These are phyloP conservation scores for Phaseolus lunatus DNA, from an alignment of 306 rosid genomes.

Conservation along the genomic window DNA sequence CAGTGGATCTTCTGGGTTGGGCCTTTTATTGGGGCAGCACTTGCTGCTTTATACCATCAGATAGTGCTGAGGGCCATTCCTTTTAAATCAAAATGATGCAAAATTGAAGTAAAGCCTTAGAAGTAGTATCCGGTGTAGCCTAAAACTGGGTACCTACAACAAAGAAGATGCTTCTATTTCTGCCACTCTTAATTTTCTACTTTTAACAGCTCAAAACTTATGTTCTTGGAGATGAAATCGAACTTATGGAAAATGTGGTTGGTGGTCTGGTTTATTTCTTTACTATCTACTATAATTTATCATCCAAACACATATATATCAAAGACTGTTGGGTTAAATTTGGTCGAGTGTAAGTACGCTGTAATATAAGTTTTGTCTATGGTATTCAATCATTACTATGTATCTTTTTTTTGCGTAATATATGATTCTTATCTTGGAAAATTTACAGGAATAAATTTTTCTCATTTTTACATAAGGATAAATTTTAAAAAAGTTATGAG, in stretches of 20 bases:
- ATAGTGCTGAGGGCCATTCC: constrained; percentile 40
- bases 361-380: background rate
- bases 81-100: constrained; percentile 33
- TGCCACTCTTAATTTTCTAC: background rate
- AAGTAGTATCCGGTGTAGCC: background rate
- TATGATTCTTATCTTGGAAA: too few species aligned
- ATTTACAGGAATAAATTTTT: too few species aligned
- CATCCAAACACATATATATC: background rate
- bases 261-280: background rate
- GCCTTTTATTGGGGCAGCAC: constrained; percentile 40
- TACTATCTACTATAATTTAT: background rate
- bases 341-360: background rate
- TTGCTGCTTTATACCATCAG: constrained; percentile 40
- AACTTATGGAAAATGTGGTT: constrained; percentile 18
- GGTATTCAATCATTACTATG: background rate
- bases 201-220: background rate
- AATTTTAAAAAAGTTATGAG: too few species aligned
- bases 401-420: background rate
- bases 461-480: too few species aligned
- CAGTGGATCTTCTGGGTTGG: constrained; percentile 41
- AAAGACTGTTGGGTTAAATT: background rate
- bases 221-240: background rate
- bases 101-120: background rate
- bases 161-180: background rate
- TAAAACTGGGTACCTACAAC: background rate